These are phyloP conservation scores for Cerrena zonata DNA, from an alignment of 1,284 basidiomycete species.

Conservation along the genomic window DNA sequence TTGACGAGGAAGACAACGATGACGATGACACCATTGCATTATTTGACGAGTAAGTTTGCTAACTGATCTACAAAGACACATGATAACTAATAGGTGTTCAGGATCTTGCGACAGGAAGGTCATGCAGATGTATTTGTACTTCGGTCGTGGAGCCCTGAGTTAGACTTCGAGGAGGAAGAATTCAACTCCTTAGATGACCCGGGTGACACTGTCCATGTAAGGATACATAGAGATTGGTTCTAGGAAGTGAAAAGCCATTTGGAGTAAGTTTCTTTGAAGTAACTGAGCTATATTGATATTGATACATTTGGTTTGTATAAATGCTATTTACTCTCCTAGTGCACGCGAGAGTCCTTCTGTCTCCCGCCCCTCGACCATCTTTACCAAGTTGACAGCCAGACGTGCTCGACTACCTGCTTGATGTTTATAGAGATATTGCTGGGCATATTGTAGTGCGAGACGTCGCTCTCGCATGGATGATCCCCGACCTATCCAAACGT, in stretches of 20 bases:
- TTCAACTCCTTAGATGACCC: background rate
- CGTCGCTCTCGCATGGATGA: conserved; percentile 45
- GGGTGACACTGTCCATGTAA: no score
- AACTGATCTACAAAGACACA: background rate
- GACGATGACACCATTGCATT: conserved; percentile 36
- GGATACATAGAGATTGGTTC: no score
- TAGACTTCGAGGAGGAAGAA: conserved; percentile 10
- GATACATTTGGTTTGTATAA: no score
- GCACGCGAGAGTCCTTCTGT: conserved; percentile 35
- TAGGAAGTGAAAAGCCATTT: no score
- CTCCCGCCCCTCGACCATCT: conserved; percentile 48
- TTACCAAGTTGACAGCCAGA: conserved; percentile 40
- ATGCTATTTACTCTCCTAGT: conserved; percentile 8
- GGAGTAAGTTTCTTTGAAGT: no score
- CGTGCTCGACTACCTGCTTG: conserved; percentile 20
- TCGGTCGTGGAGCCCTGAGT: conserved; percentile 27
- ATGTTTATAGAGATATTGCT: conserved; percentile 44
- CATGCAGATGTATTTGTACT: conserved; percentile 42
- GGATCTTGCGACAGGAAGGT: conserved; percentile 39
- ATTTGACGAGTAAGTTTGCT: conserved; percentile 33
- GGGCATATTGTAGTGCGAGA: conserved; percentile 49
- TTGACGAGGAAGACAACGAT: conserved; percentile 34
- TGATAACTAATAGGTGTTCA: conserved; percentile 8
- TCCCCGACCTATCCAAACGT: conserved; percentile 51
- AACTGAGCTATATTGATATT: no score